Evolutionary conservation across 1,139 yeast genomes (phyloP).

Genomic region (Nakaseomyces glabratus): DNA sequence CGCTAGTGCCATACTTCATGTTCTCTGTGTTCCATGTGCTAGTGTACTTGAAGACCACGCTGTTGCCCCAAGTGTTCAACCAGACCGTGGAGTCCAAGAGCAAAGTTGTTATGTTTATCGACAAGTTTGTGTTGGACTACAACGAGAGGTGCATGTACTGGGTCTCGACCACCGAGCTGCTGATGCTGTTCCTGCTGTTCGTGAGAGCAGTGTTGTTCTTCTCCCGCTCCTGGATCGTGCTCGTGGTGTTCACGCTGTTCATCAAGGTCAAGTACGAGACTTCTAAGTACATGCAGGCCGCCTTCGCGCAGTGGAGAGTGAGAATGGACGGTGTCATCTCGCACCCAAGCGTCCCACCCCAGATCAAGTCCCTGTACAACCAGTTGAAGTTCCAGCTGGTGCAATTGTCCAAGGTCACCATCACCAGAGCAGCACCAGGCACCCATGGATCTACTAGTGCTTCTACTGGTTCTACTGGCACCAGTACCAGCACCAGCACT

Average conservation of each 20-base stretch:
- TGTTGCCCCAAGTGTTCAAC: constrained; percentile 58
- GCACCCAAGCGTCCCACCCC: constrained; percentile 50
- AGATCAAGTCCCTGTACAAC: constrained; percentile 53
- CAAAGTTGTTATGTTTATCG: constrained; percentile 38
- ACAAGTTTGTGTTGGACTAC: constrained; percentile 49
- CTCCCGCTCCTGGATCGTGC: constrained; percentile 53
- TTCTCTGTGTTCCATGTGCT: constrained; percentile 68
- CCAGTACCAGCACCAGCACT: neutral
- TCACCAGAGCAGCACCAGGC: constrained; percentile 12
- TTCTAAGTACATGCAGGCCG: constrained; percentile 63
- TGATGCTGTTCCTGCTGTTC: constrained; percentile 40
- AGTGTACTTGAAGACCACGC: constrained; percentile 52
- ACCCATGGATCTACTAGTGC: constrained; percentile 1
- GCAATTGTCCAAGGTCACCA: constrained; percentile 14
- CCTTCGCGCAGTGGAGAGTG: constrained; percentile 62
- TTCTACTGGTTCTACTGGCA: neutral
- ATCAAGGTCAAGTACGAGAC: constrained; percentile 72
- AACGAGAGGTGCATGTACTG: constrained; percentile 63
- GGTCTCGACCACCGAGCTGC: constrained; percentile 65
- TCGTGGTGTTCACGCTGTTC: constrained; percentile 53
- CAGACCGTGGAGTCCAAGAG: constrained; percentile 11
- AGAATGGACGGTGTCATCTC: constrained; percentile 57
- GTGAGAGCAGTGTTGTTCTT: constrained; percentile 54
- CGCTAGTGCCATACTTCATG: constrained; percentile 56
- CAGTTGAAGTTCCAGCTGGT: constrained; percentile 37